phyloP scores from a whole-genome alignment of 2,329 filamentous ascomycete species.

The Trichoderma polysporum region DNA sequence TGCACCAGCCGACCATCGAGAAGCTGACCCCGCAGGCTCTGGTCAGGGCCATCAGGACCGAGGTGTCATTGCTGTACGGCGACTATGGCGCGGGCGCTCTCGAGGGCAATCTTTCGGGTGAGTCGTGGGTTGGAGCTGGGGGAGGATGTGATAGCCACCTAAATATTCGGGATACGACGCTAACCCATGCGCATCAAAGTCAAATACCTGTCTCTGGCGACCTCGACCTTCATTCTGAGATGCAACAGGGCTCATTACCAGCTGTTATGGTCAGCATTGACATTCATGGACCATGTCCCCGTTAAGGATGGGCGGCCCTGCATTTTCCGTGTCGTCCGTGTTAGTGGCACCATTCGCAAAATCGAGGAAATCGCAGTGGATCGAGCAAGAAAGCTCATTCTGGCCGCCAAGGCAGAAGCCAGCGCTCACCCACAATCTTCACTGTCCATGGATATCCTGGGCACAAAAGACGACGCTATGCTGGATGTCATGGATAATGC shows the following conservation, averaged over 20 bases:
- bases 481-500: conserved; percentile 47
- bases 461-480: conserved; percentile 37
- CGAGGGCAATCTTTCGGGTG: conserved; percentile 67
- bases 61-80: conserved; percentile 74
- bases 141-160: not conserved
- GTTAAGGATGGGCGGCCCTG: conserved; percentile 62
- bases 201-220: conserved; percentile 90
- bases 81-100: conserved; percentile 83
- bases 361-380: conserved; percentile 86
- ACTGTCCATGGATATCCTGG: conserved; percentile 26
- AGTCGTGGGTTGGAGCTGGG: conserved; percentile 17
- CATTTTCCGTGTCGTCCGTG: conserved; percentile 79
- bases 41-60: conserved; percentile 66
- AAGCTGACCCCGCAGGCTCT: conserved; percentile 66
- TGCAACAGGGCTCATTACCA: conserved; percentile 80
- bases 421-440: conserved; percentile 19
- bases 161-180: not conserved
- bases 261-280: conserved; percentile 85
- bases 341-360: conserved; percentile 91
- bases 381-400: conserved; percentile 69
- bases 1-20: conserved; percentile 77
- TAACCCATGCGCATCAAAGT: conserved; percentile 51
- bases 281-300: conserved; percentile 72
- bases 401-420: conserved; percentile 57
- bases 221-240: conserved; percentile 87